phyloP scores from a whole-genome alignment of 2,329 filamentous ascomycete genomes.

The Neonectria punicea region DNA sequence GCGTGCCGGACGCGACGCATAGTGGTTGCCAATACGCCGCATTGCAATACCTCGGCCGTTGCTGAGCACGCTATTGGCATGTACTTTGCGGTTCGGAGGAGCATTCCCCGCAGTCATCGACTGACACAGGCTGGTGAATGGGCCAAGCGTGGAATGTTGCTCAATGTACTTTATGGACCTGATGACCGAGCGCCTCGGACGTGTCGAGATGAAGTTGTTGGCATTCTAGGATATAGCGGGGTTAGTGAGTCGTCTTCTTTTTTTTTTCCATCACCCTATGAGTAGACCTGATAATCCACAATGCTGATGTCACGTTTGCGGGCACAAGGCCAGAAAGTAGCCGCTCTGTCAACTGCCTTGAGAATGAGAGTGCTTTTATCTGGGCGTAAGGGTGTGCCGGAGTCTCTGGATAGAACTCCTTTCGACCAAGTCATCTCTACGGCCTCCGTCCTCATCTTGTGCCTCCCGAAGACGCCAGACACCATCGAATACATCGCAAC shows the following conservation, averaged over 20 bases:
- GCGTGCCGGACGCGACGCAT: slow-evolving; percentile 6
- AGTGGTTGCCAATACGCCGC: neutral
- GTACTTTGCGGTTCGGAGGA: slow-evolving; percentile 8
- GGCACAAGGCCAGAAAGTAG: slow-evolving; percentile 1
- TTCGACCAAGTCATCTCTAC: slow-evolving; percentile 11
- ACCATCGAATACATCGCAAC: slow-evolving; percentile 3
- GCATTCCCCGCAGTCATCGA: slow-evolving; percentile 1
- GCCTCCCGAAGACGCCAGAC: neutral
- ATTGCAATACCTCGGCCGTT: slow-evolving; percentile 7
- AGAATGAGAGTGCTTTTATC: slow-evolving; percentile 7
- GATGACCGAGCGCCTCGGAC: neutral
- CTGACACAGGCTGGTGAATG: slow-evolving; percentile 9
- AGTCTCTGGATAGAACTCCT: neutral
- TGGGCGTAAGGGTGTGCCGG: neutral
- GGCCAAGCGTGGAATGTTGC: neutral
- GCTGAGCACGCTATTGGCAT: slow-evolving; percentile 12
- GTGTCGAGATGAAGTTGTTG: slow-evolving; percentile 8
- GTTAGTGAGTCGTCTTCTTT: neutral
- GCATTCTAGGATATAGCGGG: slow-evolving; percentile 7
- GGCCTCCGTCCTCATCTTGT: slow-evolving; percentile 7
- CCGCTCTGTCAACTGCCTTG: neutral
- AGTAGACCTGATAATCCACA: neutral
- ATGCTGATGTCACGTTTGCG: neutral
- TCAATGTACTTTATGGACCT: neutral
- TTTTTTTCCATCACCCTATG: neutral